Evolutionary conservation across 345 rosid genomes (phyloP), one percentile per base, ranked within the genome.

Genomic region (Eucalyptus tenuipes): DNA sequence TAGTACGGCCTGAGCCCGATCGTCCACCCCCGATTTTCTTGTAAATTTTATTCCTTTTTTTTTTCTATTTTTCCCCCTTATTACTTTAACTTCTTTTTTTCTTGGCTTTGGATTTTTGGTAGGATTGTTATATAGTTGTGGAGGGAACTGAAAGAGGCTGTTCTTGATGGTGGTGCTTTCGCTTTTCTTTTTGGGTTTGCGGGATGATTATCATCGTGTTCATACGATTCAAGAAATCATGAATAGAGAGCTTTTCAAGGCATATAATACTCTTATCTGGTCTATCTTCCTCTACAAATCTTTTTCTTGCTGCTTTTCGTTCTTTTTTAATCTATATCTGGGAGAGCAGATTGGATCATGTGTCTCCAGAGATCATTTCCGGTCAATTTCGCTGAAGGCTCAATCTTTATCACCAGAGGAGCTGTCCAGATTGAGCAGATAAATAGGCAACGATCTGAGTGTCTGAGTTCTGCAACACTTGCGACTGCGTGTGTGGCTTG

Each of bases 1-100:
- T 92, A 92, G 90, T 88, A 85, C 91, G 27, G 48, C 88, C 90
- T 86, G 25, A 29, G 55, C 75, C 75, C 12, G 29, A 37, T 37
- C 84, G 14, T 75, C 79, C 80, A 9, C 24, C 24, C 82, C 82
- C 82, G 47, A 40, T 75, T 75, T 47, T 75, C 84, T 37, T 75
- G 84, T 20, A 12, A 20, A 75, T 27, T 37, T 75, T 75, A 2
- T 17, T 17, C 16, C 25, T 12, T 42, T 10, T 6, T 16, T 49
- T 50, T 37, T 24, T 85, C 2, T 85, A 4, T n/a, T 48, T 52
- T 52, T 7, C 25, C 57, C 57, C 57, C 57, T 52, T 52, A 64
- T 64, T 64, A 4, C 75, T 40, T 33, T 33, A 9, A 44, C 80
- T 68, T 9, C 80, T 68, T 33, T 68, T 33, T 33, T 68, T 68